phyloP scores from a whole-genome alignment of 208 protist genomes.

The Leishmania tropica region DNA sequence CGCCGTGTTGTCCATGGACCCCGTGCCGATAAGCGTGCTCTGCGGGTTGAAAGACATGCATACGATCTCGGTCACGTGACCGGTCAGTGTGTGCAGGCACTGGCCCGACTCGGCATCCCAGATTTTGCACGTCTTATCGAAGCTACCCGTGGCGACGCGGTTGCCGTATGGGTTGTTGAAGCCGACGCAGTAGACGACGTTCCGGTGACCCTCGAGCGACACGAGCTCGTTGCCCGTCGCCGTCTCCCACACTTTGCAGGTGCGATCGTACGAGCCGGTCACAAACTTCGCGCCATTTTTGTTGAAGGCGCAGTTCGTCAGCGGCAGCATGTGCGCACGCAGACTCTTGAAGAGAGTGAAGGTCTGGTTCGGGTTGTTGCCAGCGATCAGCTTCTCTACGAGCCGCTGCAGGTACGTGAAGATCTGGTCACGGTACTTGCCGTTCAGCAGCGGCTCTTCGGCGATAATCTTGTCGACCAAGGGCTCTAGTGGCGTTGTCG shows the following conservation, averaged over 20 bases:
- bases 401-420: constrained; percentile 86
- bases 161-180: constrained; percentile 97
- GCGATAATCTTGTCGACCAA: constrained; percentile 86
- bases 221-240: constrained; percentile 91
- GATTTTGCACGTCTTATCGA: constrained; percentile 97
- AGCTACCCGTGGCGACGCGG: constrained; percentile 95
- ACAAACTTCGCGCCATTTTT: constrained; percentile 95
- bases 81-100: constrained; percentile 90
- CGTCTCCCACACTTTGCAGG: constrained; percentile 96
- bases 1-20: constrained; percentile 96
- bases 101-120: constrained; percentile 93
- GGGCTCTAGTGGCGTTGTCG: constrained; percentile 82
- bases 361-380: constrained; percentile 73
- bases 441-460: constrained; percentile 90
- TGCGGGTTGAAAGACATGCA: constrained; percentile 95
- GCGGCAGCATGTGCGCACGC: constrained; percentile 95
- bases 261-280: constrained; percentile 96
- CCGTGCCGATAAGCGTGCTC: constrained; percentile 91
- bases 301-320: constrained; percentile 98
- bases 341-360: constrained; percentile 96
- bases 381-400: constrained; percentile 82
- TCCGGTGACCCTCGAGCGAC: constrained; percentile 94
- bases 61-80: constrained; percentile 96
- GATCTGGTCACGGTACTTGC: constrained; percentile 76
- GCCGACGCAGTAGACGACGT: constrained; percentile 96